Conservation (phyloP, 23 red algal genomes). For the Agarophyton chilense region DNA sequence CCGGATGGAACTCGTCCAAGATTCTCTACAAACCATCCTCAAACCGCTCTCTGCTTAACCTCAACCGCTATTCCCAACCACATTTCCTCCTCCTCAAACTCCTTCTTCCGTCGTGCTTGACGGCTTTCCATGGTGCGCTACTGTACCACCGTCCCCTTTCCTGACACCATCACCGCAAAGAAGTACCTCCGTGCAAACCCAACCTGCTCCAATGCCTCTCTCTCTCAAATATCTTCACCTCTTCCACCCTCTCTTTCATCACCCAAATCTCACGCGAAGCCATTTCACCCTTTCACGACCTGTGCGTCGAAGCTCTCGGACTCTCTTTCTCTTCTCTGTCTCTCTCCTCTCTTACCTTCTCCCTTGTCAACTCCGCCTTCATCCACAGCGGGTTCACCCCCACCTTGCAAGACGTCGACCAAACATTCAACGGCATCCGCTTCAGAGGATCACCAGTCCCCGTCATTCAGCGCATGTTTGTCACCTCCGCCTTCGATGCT, state of each 20-base stretch:
- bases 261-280: too few relatives aligned
- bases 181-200: not conserved
- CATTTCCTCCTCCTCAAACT: too few relatives aligned
- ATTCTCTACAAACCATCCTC: not conserved
- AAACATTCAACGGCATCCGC: too few relatives aligned
- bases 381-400: too few relatives aligned
- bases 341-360: not conserved
- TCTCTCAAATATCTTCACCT: not conserved
- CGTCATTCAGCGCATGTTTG: not conserved
- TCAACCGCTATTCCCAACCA: not conserved
- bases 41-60: not conserved
- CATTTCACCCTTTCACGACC: too few relatives aligned
- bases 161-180: not conserved
- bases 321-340: too few relatives aligned
- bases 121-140: not conserved
- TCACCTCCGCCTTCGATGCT: not conserved
- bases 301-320: not conserved
- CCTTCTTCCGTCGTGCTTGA: not conserved
- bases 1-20: not conserved
- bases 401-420: too few relatives aligned
- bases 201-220: not conserved
- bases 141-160: not conserved
- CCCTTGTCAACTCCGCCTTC: too few relatives aligned
- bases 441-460: not conserved
- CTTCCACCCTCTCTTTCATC: too few relatives aligned